These are phyloP conservation scores for Orobanche coerulescens DNA, from an alignment of 257 asterid genomes.

Conservation along the genomic window DNA sequence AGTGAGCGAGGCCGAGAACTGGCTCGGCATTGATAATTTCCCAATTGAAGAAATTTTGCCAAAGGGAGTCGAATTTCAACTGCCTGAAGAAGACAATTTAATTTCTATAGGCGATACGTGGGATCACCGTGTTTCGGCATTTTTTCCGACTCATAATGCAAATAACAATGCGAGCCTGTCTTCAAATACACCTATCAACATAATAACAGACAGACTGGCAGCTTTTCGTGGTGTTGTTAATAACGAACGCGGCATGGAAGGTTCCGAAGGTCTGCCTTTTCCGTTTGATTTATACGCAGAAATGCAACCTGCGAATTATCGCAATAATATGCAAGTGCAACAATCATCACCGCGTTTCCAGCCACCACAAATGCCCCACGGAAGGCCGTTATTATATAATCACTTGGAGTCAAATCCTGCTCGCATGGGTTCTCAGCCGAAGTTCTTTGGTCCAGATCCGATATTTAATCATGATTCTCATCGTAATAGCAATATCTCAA, in stretches of 20 bases:
- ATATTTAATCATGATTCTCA: conserved; percentile 39
- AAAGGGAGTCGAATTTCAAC: conserved; percentile 48
- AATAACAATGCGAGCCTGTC: conserved; percentile 27
- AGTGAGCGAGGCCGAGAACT: conserved; percentile 36
- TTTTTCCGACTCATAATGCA: conserved; percentile 34
- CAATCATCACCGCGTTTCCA: conserved; percentile 50
- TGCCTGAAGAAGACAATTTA: conserved; percentile 60
- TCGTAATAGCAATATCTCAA: conserved; percentile 41
- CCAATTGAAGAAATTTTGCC: conserved; percentile 29
- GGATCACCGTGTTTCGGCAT: conserved; percentile 30
- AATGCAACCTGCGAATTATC: conserved; percentile 38
- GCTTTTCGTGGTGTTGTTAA: conserved; percentile 39
- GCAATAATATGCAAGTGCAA: conserved; percentile 38
- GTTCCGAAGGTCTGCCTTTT: conserved; percentile 40
- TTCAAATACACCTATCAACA: conserved; percentile 37
- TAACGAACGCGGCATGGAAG: conserved; percentile 34
- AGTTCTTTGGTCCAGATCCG: conserved; percentile 45
- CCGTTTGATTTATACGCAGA: conserved; percentile 36
- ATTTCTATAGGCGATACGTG: conserved; percentile 39
- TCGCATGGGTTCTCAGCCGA: conserved; percentile 49
- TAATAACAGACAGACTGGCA: conserved; percentile 46
- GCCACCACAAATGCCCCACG: conserved; percentile 45
- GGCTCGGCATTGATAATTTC: conserved; percentile 45
- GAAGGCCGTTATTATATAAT: conserved; percentile 38
- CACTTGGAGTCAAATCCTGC: conserved; percentile 51